These are phyloP conservation scores for Clonostachys chloroleuca DNA, from an alignment of 2,329 filamentous ascomycete genomes.

Conservation along the genomic window DNA sequence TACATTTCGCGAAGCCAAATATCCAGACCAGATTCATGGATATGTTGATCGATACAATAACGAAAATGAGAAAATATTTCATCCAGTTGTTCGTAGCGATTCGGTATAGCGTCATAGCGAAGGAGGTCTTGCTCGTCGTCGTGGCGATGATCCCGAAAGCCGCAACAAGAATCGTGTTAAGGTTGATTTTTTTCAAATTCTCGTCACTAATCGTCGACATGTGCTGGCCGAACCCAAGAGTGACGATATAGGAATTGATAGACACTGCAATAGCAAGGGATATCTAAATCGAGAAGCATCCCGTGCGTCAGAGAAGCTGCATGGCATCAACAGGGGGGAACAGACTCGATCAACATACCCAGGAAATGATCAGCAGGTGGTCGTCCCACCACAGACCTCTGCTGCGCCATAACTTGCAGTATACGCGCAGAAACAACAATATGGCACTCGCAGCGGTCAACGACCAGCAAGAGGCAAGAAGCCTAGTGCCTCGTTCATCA, in stretches of 20 bases:
- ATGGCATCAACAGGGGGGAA: no score
- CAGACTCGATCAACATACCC: conserved; percentile 18
- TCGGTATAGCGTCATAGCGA: conserved; percentile 27
- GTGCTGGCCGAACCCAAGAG: conserved; percentile 18
- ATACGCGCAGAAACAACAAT: conserved; percentile 21
- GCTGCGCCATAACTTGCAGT: conserved; percentile 27
- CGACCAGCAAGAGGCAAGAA: conserved; percentile 22
- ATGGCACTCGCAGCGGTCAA: conserved; percentile 12
- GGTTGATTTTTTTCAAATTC: conserved; percentile 14
- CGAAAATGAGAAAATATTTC: conserved; percentile 19
- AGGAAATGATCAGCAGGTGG: conserved; percentile 22
- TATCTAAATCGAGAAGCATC: conserved; percentile 8
- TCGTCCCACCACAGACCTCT: conserved; percentile 30
- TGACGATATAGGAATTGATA: conserved; percentile 22
- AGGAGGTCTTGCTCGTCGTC: conserved; percentile 28
- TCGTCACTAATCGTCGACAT: conserved; percentile 12
- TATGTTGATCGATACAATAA: conserved; percentile 24
- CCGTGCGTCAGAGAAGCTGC: not conserved
- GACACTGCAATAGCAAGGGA: conserved; percentile 17
- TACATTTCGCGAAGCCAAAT: conserved; percentile 23
- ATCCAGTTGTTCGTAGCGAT: conserved; percentile 17
- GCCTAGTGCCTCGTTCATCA: conserved; percentile 15
- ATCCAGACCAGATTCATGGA: conserved; percentile 26
- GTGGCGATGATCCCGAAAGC: conserved; percentile 25
- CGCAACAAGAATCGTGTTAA: conserved; percentile 17